Evolutionary conservation across 768 basidiomycete genomes (phyloP), one percentile per base, ranked within the genome.

Genomic region (Postia placenta): DNA sequence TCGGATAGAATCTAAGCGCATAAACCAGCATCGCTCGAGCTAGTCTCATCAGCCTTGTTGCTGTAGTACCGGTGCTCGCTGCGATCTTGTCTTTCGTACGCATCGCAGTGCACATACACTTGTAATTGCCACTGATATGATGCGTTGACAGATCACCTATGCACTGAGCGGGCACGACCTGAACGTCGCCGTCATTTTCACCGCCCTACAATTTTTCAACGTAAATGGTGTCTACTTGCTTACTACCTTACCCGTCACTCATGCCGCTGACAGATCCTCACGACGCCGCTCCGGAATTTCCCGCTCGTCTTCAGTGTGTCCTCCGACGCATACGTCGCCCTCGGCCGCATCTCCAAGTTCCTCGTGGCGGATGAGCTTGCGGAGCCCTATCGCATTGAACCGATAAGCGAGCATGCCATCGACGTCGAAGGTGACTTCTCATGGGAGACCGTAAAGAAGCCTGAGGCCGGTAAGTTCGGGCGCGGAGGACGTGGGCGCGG

Each of bases 121-220:
- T 20, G 30, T n/a, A n/a, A n/a, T n/a, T n/a, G n/a, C n/a, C n/a
- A n/a, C n/a, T n/a, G n/a, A n/a, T n/a, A n/a, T n/a, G 7, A 19
- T 28, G 25, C 14, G 4, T 30, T 30, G 19, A 1, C 60, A 85
- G 77, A 78, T 87, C 53, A 81, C 82, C 0, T 87, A 85, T 56
- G 70, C 73, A 1, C 61, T 85, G 15, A 76, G 67, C 25, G 79
- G 78, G 7, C 87, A 91, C 60, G 33, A 66, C 4, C 74, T 90
- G 30, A 70, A 83, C 26, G 76, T 93, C 0, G 82, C 82, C 0
- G 75, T 78, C 35, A 78, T 95, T 51, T 96, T 96, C 68, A 74
- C 91, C 30, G 91, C 91, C 20, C 72, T 98, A 41, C 83, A 87
- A 0, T 73, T 92, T 17, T 96, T 96, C 75, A 87, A 85, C 57